These are phyloP conservation scores for Crepidotus variabilis DNA, from an alignment of 768 basidiomycete species.

Conservation along the genomic window DNA sequence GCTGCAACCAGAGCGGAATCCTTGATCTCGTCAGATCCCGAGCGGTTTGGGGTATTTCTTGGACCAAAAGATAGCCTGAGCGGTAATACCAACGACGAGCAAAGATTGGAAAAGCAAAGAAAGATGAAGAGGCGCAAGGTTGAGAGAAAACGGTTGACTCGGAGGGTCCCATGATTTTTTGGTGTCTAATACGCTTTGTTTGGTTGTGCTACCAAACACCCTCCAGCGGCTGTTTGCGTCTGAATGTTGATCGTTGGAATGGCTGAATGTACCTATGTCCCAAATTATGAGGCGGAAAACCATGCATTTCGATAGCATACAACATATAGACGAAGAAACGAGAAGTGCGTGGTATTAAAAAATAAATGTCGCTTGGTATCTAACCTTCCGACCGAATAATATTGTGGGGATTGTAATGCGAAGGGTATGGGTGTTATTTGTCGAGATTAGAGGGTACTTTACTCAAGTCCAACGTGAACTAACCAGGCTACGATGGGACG, in stretches of 20 bases:
- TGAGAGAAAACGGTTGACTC: slow-evolving; percentile 29
- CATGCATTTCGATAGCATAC: not conserved
- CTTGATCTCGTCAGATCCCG: slow-evolving; percentile 63
- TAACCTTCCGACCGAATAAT: not conserved
- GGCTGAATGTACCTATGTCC: not conserved
- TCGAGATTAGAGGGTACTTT: no score
- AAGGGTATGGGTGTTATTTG: no score
- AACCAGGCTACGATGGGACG: no score
- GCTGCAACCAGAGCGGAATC: slow-evolving; percentile 3
- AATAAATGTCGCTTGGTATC: not conserved
- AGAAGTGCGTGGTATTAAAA: not conserved
- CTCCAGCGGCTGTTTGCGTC: not conserved
- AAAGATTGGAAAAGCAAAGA: slow-evolving; percentile 9
- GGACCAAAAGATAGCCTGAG: slow-evolving; percentile 30
- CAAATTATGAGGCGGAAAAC: not conserved
- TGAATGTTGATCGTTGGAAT: not conserved
- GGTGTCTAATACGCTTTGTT: slow-evolving; percentile 36
- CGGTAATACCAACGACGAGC: slow-evolving; percentile 12
- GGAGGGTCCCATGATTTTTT: slow-evolving; percentile 39
- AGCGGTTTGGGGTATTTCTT: slow-evolving; percentile 63
- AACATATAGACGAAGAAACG: not conserved
- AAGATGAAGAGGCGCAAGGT: slow-evolving; percentile 22
- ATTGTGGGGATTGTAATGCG: no score
- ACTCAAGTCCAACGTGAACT: no score
- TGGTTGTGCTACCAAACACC: slow-evolving; percentile 9